Conservation (phyloP, 164 flowering plant species). For the Nelumbo lutea region DNA sequence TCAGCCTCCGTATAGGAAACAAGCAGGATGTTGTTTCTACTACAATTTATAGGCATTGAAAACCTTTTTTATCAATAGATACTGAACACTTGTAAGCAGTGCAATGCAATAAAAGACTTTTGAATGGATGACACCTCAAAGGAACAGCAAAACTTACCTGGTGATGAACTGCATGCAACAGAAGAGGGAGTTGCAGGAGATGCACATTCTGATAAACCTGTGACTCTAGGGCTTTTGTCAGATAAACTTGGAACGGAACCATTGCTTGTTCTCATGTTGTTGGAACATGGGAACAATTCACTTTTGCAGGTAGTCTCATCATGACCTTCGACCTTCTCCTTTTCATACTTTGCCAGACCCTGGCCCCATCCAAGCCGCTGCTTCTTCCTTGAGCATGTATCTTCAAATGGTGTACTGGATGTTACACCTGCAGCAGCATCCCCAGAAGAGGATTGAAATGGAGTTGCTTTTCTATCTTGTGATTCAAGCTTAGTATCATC, state of each 20-base stretch:
- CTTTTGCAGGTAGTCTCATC: slow-evolving; percentile 36
- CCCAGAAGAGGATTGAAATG: slow-evolving; percentile 49
- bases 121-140: neutral
- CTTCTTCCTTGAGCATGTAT: slow-evolving; percentile 63
- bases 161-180: slow-evolving; percentile 83
- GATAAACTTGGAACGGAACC: slow-evolving; percentile 19
- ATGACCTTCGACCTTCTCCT: slow-evolving; percentile 74
- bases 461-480: slow-evolving; percentile 30
- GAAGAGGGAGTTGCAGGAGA: slow-evolving; percentile 90
- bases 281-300: slow-evolving; percentile 15
- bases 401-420: slow-evolving; percentile 40
- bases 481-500: slow-evolving; percentile 38
- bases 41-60: no score
- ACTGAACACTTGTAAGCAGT: no score
- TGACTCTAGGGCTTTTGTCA: slow-evolving; percentile 52
- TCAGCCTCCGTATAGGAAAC: no score
- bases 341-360: slow-evolving; percentile 98
- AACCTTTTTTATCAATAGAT: no score
- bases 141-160: slow-evolving; percentile 36
- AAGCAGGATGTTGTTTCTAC: no score
- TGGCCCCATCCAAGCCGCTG: slow-evolving; percentile 98
- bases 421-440: slow-evolving; percentile 44
- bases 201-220: slow-evolving; percentile 48
- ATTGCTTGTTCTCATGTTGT: slow-evolving; percentile 22
- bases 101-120: no score